Percentiles rank a stretch among this genome's conserved stretches.
Conservation (phyloP, 345 rosid genomes). For the Ceriops zippeliana region DNA sequence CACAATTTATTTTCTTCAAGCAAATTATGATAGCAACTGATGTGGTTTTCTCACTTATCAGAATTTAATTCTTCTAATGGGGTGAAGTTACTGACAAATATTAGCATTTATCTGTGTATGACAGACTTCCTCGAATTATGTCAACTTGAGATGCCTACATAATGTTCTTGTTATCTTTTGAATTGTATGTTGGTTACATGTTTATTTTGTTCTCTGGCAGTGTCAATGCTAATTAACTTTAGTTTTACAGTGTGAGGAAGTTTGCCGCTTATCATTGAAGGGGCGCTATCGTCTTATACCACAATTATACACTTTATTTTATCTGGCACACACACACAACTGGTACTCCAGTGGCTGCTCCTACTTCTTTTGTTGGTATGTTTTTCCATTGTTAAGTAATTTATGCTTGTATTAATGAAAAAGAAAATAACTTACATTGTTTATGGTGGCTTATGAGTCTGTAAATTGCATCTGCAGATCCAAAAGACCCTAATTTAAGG, state of each 20-base stretch:
- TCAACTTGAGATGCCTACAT: too few species aligned
- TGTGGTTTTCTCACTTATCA: not conserved
- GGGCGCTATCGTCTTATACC: constrained; percentile 85
- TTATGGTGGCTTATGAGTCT: not conserved
- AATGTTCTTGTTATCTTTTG: too few species aligned
- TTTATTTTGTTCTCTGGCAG: not conserved
- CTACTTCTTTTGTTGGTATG: constrained; percentile 78
- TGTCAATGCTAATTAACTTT: constrained; percentile 5
- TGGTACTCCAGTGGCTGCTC: constrained; percentile 77
- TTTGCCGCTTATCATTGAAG: constrained; percentile 79
- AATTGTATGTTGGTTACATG: not conserved
- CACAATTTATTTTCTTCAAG: too few species aligned
- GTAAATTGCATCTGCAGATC: constrained; percentile 44
- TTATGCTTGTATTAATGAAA: constrained; percentile 8
- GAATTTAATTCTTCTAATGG: not conserved
- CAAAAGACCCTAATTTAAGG: constrained; percentile 66
- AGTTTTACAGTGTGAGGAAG: constrained; percentile 75
- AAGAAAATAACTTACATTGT: not conserved
- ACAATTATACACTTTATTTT: constrained; percentile 78
- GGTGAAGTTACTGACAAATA: not conserved
- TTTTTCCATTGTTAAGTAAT: constrained; percentile 10
- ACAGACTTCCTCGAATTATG: too few species aligned
- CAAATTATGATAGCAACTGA: too few species aligned
- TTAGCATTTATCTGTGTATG: not conserved
- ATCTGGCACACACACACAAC: constrained; percentile 83